Conservation (phyloP, 345 rosid genomes). For the Eucalyptus guilfoylei region DNA sequence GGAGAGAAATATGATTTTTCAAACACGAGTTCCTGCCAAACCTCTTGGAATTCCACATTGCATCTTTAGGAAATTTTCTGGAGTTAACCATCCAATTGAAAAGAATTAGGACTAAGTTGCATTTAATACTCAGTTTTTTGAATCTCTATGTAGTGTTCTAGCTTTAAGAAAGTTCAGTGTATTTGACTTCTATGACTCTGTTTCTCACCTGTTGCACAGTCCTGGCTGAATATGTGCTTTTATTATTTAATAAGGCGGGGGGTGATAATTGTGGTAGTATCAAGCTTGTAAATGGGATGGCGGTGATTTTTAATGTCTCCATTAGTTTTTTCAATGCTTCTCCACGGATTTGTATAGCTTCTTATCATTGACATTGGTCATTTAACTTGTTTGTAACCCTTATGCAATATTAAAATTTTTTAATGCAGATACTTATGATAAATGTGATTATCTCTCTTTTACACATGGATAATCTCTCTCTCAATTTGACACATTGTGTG, state of each 20-base stretch:
- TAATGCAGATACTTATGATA: constrained; percentile 86
- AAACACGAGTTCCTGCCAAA: background rate
- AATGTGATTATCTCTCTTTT: constrained; percentile 78
- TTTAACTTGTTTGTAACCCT: constrained; percentile 2
- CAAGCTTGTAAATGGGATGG: background rate
- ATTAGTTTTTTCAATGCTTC: background rate
- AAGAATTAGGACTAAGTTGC: background rate
- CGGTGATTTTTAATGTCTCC: background rate
- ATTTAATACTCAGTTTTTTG: background rate
- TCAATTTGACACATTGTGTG: constrained; percentile 43
- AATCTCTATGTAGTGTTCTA: background rate
- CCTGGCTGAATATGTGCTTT: background rate
- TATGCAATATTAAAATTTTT: background rate
- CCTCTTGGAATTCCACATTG: background rate
- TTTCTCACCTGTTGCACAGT: background rate
- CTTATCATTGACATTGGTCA: background rate
- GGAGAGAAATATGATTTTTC: background rate
- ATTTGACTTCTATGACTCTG: background rate
- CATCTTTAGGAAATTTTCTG: background rate
- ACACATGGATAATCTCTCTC: constrained; percentile 72
- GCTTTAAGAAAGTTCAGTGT: background rate
- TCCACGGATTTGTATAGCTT: background rate
- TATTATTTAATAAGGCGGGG: background rate
- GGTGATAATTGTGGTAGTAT: background rate
- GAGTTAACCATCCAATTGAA: background rate